Evolutionary conservation across 495 filamentous ascomycete species (phyloP), one percentile per base, ranked within the genome.

Genomic region (Hypoxylon cercidicola): DNA sequence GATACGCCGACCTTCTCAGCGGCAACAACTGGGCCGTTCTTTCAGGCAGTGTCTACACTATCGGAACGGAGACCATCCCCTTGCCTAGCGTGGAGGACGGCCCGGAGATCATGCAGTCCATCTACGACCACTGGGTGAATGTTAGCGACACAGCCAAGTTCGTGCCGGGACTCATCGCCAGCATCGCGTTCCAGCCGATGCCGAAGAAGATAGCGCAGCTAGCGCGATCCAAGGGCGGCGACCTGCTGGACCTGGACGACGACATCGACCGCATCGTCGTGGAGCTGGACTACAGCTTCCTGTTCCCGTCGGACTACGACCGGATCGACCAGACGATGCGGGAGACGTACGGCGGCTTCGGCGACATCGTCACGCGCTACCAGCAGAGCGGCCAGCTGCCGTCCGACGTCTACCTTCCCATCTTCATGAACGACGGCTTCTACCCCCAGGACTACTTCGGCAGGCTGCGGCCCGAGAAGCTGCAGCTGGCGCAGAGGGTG

Each of bases 401-500:
- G 9, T 78, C 79, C 0, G 77, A 85, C 34, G 83, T 79, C 25
- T 85, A 84, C 58, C 73, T 85, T 37, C 84, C 84, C 4, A 56
- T 88, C 0, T 88, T 88, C 74, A 81, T 84, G 84, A 88, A 87
- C 68, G 84, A 88, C 56, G 80, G 79, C 1, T 84, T 83, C 71
- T 82, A 76, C 50, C 72, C 78, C 21, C 82, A 88, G 73, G 85
- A 87, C 61, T 87, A 85, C 70, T 87, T 84, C 75, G 82, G 79
- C 1, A 75, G 85, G 11, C 75, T 88, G 61, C 74, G 76, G 45
- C 75, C 77, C 1, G 77, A 64, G 34, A 85, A 78, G 21, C 54
- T 72, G 57, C 65, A 69, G 55, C 72, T 80, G 41, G 77, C 79
- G 20, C 71, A 73, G 18, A 74, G 71, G 13, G 80, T 84, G 25